Percentiles rank a stretch among this genome's conserved stretches.
Evolutionary conservation across 2,329 filamentous ascomycete species (phyloP).

Genomic region (Phaeoacremonium minimum): DNA sequence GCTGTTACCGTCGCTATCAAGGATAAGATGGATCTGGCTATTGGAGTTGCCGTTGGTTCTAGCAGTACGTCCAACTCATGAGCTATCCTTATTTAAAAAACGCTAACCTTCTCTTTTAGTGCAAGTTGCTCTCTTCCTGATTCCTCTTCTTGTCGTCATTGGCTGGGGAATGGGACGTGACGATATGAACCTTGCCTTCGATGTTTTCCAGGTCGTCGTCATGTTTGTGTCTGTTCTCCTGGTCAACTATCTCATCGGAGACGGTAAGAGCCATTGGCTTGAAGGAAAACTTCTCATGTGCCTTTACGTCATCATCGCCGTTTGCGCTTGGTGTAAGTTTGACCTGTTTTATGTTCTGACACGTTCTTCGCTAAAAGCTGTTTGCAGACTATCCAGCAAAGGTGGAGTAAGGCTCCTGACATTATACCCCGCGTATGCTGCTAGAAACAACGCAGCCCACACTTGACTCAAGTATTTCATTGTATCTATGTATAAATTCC

Average conservation of each 20-base stretch:
- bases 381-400: too few relatives aligned
- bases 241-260: constrained; percentile 80
- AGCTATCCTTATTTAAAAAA: too few relatives aligned
- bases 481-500: too few relatives aligned
- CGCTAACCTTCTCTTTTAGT: too few relatives aligned
- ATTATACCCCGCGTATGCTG: too few relatives aligned
- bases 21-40: constrained; percentile 82
- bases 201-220: constrained; percentile 83
- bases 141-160: constrained; percentile 70
- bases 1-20: constrained; percentile 76
- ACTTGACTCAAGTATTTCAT: too few relatives aligned
- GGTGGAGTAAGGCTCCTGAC: too few relatives aligned
- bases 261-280: constrained; percentile 79
- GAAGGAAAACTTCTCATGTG: constrained; percentile 74
- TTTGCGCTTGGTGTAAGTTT: constrained; percentile 58
- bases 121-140: constrained; percentile 76
- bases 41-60: constrained; percentile 74
- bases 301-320: constrained; percentile 74
- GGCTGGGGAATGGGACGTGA: constrained; percentile 71
- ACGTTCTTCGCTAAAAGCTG: too few relatives aligned
- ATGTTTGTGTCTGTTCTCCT: constrained; percentile 80
- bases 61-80: too few relatives aligned
- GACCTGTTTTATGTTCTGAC: too few relatives aligned
- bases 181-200: constrained; percentile 79
- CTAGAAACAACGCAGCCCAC: too few relatives aligned